A percentile compares a stretch with the other conserved stretches of the same genome.
phyloP scores from a whole-genome alignment of 2,329 filamentous ascomycete genomes.

The Basipetospora sp. region DNA sequence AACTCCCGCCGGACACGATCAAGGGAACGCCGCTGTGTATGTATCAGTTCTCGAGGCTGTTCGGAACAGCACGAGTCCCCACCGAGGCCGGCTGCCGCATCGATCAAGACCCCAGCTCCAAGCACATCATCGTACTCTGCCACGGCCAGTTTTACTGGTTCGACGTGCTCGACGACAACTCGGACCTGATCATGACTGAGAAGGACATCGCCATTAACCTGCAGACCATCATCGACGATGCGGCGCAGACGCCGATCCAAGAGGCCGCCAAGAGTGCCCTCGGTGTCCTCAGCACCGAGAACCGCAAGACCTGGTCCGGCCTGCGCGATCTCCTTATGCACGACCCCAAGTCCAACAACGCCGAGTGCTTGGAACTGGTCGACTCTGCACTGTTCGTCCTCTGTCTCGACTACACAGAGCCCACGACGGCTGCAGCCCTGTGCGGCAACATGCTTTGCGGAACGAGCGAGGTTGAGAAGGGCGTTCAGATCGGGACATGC shows the following conservation, averaged over 20 bases:
- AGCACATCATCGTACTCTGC: conserved; percentile 84
- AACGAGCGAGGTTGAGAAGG: conserved; percentile 77
- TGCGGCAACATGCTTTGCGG: conserved; percentile 98
- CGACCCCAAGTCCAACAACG: conserved; percentile 82
- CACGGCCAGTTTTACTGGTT: conserved; percentile 99
- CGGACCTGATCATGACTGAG: conserved; percentile 92
- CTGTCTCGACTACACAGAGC: conserved; percentile 85
- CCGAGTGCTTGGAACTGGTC: conserved; percentile 87
- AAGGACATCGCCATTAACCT: conserved; percentile 84
- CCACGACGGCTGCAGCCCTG: conserved; percentile 63
- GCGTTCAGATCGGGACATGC: conserved; percentile 91
- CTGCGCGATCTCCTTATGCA: conserved; percentile 74
- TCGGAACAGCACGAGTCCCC: conserved; percentile 85
- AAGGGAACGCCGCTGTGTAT: conserved; percentile 81
- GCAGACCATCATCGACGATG: conserved; percentile 83
- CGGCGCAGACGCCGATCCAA: conserved; percentile 74
- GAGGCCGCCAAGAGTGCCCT: conserved; percentile 90
- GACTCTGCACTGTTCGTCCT: conserved; percentile 87
- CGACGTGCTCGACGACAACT: conserved; percentile 86
- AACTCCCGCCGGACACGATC: conserved; percentile 76
- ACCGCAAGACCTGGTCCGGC: conserved; percentile 89
- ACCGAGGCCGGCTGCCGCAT: conserved; percentile 93
- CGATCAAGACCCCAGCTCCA: conserved; percentile 82
- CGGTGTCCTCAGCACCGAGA: conserved; percentile 88
- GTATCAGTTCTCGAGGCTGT: conserved; percentile 93